These are phyloP conservation scores for Candida chilensis DNA, from an alignment of 805 yeast genomes.

Conservation along the genomic window DNA sequence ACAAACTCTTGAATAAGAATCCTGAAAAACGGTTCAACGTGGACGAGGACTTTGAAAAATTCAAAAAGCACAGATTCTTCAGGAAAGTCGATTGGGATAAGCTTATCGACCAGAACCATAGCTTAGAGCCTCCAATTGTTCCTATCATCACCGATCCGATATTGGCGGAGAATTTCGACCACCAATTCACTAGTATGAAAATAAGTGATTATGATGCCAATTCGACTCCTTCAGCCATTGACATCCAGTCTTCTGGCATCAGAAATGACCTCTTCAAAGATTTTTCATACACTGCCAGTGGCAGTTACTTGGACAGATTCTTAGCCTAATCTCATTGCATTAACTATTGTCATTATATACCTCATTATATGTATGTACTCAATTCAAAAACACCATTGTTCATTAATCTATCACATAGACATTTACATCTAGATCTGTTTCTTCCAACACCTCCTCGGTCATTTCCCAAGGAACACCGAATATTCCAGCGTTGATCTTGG, in stretches of 20 bases:
- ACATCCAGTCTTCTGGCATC: slow-evolving; percentile 10
- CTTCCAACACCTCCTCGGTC: slow-evolving; percentile 45
- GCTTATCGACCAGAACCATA: slow-evolving; percentile 37
- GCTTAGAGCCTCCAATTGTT: slow-evolving; percentile 63
- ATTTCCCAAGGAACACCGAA: slow-evolving; percentile 73
- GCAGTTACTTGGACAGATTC: slow-evolving; percentile 19
- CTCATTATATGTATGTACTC: not conserved
- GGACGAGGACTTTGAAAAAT: slow-evolving; percentile 40
- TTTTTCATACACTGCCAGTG: slow-evolving; percentile 34
- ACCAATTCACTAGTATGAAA: slow-evolving; percentile 67
- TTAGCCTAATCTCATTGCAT: not conserved
- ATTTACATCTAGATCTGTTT: slow-evolving; percentile 20
- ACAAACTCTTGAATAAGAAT: slow-evolving; percentile 58
- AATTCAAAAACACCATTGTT: not conserved
- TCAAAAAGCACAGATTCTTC: slow-evolving; percentile 66
- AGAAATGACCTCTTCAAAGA: slow-evolving; percentile 22
- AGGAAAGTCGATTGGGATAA: slow-evolving; percentile 65
- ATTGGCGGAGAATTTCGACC: slow-evolving; percentile 77
- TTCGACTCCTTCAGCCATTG: slow-evolving; percentile 9
- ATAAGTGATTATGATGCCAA: slow-evolving; percentile 22
- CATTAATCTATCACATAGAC: slow-evolving; percentile 35
- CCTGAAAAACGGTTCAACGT: slow-evolving; percentile 57
- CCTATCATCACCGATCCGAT: slow-evolving; percentile 77
- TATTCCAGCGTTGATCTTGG: slow-evolving; percentile 73
- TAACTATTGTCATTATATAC: not conserved